Percentiles rank a stretch among this genome's conserved stretches.
Evolutionary conservation across 176 grass and related monocot species (phyloP).

Genomic region (Cocos nucifera): DNA sequence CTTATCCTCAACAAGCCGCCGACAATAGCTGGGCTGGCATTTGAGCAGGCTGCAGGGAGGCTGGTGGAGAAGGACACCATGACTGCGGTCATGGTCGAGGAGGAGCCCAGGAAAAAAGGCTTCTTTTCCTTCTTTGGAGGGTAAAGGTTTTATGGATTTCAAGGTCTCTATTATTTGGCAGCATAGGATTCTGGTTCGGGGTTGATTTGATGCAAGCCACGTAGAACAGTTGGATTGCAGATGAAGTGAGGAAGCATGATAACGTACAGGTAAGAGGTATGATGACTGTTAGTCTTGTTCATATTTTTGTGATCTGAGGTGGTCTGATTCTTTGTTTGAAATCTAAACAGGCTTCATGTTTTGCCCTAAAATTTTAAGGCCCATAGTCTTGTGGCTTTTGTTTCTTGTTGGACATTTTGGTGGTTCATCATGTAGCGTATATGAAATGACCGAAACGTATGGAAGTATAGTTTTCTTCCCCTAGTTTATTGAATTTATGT

Average conservation of each 20-base stretch:
- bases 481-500: neutral
- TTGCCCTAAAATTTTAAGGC: no score
- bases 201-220: no score
- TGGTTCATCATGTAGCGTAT: neutral
- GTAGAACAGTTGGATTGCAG: no score
- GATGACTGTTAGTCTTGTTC: neutral
- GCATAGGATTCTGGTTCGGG: no score
- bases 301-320: constrained; percentile 21
- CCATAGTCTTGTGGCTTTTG: no score
- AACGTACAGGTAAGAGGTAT: neutral
- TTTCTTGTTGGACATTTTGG: no score
- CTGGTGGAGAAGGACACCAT: constrained; percentile 80
- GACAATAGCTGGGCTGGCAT: constrained; percentile 57
- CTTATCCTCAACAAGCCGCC: constrained; percentile 65
- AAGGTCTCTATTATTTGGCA: no score
- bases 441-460: neutral
- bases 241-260: no score
- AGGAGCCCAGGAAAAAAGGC: constrained; percentile 62
- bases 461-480: neutral
- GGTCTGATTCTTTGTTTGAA: constrained; percentile 21
- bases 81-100: constrained; percentile 75
- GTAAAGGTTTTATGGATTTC: constrained; percentile 1
- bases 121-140: constrained; percentile 68
- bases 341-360: neutral
- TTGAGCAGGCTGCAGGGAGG: constrained; percentile 79